phyloP scores from a whole-genome alignment of 140 eudicot genomes.

The Oenanthe javanica region DNA sequence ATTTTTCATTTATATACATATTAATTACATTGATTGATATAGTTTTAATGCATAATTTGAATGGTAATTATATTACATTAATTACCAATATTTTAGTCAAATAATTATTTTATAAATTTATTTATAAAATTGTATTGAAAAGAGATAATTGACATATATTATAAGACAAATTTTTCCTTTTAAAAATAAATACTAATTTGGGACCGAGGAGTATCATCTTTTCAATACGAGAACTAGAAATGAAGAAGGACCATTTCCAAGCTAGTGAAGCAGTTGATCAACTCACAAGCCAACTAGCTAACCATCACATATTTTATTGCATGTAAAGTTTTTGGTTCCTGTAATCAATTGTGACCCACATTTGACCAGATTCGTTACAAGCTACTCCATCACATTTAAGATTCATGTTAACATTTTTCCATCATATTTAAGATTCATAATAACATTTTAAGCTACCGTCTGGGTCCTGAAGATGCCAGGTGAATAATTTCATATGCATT shows the following conservation, averaged over 20 bases:
- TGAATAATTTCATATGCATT: not conserved
- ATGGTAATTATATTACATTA: too few species aligned
- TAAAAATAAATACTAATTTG: too few species aligned
- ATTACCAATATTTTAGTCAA: too few species aligned
- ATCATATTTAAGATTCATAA: not conserved
- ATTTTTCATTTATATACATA: too few species aligned
- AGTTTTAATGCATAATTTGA: too few species aligned
- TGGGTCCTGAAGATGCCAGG: not conserved
- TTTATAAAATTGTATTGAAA: too few species aligned
- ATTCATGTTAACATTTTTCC: not conserved
- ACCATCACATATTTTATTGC: not conserved
- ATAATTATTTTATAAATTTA: too few species aligned
- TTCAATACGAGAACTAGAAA: not conserved
- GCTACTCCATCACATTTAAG: not conserved
- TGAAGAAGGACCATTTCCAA: not conserved
- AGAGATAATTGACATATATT: too few species aligned
- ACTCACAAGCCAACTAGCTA: not conserved
- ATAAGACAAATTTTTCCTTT: too few species aligned
- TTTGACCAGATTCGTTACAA: slow-evolving; percentile 1
- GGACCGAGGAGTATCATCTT: too few species aligned
- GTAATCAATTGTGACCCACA: not conserved
- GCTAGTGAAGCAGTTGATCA: slow-evolving; percentile 3
- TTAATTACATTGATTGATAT: too few species aligned
- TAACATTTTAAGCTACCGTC: not conserved
- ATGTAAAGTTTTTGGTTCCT: not conserved